Percentiles rank a stretch among this genome's conserved stretches.
Evolutionary conservation across 345 rosid genomes (phyloP).

Genomic region (Acer yangbiense): DNA sequence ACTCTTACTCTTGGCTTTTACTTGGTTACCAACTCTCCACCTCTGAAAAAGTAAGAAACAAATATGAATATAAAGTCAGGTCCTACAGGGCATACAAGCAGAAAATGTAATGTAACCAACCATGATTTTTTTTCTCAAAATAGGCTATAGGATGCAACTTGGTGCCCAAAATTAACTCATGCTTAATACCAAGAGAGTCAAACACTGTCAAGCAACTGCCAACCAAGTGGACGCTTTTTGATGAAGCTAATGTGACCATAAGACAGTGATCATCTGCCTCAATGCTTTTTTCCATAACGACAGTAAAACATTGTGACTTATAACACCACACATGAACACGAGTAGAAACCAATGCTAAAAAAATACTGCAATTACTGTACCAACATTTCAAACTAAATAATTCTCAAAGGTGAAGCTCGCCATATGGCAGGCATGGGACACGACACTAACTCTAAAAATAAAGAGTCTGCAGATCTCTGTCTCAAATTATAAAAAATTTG

Average conservation of each 20-base stretch:
- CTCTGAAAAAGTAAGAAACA: slow-evolving; percentile 39
- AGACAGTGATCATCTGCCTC: slow-evolving; percentile 1
- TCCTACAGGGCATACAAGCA: background rate
- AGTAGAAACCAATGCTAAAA: background rate
- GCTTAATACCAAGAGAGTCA: background rate
- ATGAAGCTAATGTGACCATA: background rate
- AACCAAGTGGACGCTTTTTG: background rate
- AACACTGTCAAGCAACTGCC: background rate
- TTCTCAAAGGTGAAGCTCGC: background rate
- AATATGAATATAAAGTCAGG: slow-evolving; percentile 1
- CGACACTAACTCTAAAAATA: slow-evolving; percentile 1
- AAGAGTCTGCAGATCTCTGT: background rate
- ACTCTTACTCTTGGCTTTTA: slow-evolving; percentile 79
- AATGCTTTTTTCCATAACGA: background rate
- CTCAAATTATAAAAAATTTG: background rate
- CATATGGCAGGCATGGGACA: background rate
- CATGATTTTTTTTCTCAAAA: background rate
- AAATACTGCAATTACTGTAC: background rate
- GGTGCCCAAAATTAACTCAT: background rate
- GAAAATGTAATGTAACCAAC: slow-evolving; percentile 3
- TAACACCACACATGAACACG: background rate
- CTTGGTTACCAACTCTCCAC: slow-evolving; percentile 52
- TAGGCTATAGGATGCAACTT: background rate
- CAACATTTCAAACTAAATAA: background rate
- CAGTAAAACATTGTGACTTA: background rate